Evolutionary conservation across 495 filamentous ascomycete genomes (phyloP).

Genomic region (Podospora pseudopauciseta): DNA sequence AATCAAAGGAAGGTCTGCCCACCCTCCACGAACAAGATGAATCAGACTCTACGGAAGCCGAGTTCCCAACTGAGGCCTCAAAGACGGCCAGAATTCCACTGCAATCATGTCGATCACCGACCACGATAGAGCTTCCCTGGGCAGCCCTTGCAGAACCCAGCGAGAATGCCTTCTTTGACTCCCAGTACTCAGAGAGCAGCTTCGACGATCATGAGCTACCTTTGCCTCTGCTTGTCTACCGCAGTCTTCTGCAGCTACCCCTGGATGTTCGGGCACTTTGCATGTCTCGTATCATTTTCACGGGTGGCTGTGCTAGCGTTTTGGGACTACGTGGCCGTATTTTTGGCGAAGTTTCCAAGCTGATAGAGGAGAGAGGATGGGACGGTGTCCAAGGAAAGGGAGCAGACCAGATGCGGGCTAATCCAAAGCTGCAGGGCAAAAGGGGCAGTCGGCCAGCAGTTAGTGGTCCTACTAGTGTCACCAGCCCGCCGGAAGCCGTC

Average conservation of each 20-base stretch:
- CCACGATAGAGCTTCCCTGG: slow-evolving; percentile 60
- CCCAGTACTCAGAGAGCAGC: slow-evolving; percentile 38
- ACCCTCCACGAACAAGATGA: slow-evolving; percentile 52
- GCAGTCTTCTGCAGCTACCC: slow-evolving; percentile 67
- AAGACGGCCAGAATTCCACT: slow-evolving; percentile 44
- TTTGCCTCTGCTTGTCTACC: slow-evolving; percentile 69
- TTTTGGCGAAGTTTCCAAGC: slow-evolving; percentile 63
- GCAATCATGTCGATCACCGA: slow-evolving; percentile 44
- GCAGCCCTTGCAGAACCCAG: slow-evolving; percentile 65
- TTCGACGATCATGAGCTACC: slow-evolving; percentile 85
- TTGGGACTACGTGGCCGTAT: slow-evolving; percentile 78
- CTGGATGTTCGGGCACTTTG: slow-evolving; percentile 78
- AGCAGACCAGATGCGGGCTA: slow-evolving; percentile 52
- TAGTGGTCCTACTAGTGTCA: slow-evolving; percentile 21
- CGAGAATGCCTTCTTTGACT: slow-evolving; percentile 70
- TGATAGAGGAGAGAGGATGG: slow-evolving; percentile 71
- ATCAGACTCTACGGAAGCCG: slow-evolving; percentile 12
- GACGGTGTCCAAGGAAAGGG: slow-evolving; percentile 63
- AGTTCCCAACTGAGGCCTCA: slow-evolving; percentile 8
- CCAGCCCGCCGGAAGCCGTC: slow-evolving; percentile 4
- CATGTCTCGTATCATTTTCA: slow-evolving; percentile 87
- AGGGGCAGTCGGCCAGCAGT: slow-evolving; percentile 33
- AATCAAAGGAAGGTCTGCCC: slow-evolving; percentile 34
- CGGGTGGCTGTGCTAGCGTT: slow-evolving; percentile 76
- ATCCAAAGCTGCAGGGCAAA: slow-evolving; percentile 48